A percentile compares a stretch with the other conserved stretches of the same genome.
Evolutionary conservation across 495 filamentous ascomycete species (phyloP).

Genomic region (Podospora pseudocomata): DNA sequence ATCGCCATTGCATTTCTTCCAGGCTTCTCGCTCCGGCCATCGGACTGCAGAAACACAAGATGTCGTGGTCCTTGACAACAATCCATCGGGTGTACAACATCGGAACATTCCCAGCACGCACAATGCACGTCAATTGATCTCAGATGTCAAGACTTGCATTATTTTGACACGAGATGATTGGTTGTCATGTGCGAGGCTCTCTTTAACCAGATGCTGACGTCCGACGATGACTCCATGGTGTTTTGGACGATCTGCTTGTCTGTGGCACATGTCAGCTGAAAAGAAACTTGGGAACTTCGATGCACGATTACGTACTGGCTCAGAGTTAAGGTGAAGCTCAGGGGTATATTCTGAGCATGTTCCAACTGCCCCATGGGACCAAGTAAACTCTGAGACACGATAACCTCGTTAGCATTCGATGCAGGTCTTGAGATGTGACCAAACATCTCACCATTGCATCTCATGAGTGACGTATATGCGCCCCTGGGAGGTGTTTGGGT

Average conservation of each 20-base stretch:
- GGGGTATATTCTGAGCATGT: not conserved
- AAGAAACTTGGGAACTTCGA: not conserved
- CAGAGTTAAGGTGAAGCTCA: not conserved
- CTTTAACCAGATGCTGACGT: not conserved
- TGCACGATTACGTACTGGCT: not conserved
- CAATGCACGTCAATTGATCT: not conserved
- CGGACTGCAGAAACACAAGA: too few species aligned
- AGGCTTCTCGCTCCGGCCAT: not conserved
- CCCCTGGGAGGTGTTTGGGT: constrained; percentile 1
- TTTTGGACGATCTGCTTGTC: not conserved
- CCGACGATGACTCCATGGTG: not conserved
- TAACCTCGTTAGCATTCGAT: not conserved
- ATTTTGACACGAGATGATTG: not conserved
- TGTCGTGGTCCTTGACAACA: too few species aligned
- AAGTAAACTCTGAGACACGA: not conserved
- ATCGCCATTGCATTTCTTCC: not conserved
- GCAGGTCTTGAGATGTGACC: not conserved
- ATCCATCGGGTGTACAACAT: not conserved
- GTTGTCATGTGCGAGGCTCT: not conserved
- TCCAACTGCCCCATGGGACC: not conserved
- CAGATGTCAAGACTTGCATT: not conserved
- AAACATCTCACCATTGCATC: constrained; percentile 19
- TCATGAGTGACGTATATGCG: constrained; percentile 20
- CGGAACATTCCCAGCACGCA: not conserved
- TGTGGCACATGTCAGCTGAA: not conserved